Conservation (phyloP, 2,329 filamentous ascomycete genomes). For the Metarhizium album region DNA sequence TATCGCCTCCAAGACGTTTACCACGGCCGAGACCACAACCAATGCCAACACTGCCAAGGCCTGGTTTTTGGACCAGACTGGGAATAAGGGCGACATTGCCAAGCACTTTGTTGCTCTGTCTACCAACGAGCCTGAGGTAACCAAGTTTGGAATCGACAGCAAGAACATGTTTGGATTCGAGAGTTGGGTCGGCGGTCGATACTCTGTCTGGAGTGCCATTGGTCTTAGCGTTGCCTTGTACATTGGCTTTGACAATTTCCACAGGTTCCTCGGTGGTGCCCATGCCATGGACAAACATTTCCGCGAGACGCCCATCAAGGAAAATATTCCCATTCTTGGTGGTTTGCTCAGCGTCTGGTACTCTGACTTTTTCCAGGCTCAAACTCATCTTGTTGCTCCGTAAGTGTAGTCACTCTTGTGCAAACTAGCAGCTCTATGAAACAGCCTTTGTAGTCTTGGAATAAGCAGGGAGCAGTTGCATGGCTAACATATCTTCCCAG, state of each 20-base stretch:
- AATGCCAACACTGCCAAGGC: conserved; percentile 95
- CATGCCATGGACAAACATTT: conserved; percentile 99
- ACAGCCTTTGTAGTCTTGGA: background rate
- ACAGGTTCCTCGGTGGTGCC: conserved; percentile 86
- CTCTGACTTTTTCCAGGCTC: conserved; percentile 95
- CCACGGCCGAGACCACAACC: conserved; percentile 91
- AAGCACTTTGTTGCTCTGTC: conserved; percentile 99
- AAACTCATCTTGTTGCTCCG: conserved; percentile 95
- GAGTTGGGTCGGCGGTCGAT: conserved; percentile 95
- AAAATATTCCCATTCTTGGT: conserved; percentile 90
- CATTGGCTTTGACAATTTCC: conserved; percentile 96
- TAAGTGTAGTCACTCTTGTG: conserved; percentile 37
- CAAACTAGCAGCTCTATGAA: background rate
- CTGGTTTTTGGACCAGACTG: conserved; percentile 84
- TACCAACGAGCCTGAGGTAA: conserved; percentile 89
- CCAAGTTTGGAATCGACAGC: conserved; percentile 96
- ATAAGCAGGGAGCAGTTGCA: background rate
- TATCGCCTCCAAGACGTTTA: conserved; percentile 98
- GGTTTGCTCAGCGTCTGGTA: conserved; percentile 97
- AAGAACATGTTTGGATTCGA: conserved; percentile 99
- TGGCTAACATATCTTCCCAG: conserved; percentile 27
- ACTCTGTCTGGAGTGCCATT: conserved; percentile 98
- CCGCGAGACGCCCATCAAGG: conserved; percentile 73
- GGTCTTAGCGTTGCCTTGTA: conserved; percentile 89
- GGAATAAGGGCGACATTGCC: conserved; percentile 72